These are phyloP conservation scores for Podospora pseudocomata DNA, from an alignment of 495 filamentous ascomycete species.

Conservation along the genomic window DNA sequence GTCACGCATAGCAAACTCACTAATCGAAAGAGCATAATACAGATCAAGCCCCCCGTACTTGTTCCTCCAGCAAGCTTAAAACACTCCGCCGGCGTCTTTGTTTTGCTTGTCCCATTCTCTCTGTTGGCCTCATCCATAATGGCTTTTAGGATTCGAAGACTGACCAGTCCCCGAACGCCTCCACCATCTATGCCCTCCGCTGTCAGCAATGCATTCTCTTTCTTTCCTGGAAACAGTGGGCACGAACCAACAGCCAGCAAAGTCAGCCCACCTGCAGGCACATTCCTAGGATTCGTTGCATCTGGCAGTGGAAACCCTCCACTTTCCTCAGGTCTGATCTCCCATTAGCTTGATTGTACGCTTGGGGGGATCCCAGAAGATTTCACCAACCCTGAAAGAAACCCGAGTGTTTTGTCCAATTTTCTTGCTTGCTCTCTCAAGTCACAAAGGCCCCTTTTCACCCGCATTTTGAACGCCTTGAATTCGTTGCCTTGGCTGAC, in stretches of 20 bases:
- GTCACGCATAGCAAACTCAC: neutral
- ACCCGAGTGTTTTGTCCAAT: neutral
- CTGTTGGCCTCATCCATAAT: neutral
- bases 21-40: neutral
- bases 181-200: neutral
- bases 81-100: neutral
- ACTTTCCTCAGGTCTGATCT: neutral
- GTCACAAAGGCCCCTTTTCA: neutral
- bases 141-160: neutral
- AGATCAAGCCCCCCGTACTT: neutral
- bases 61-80: neutral
- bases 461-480: neutral
- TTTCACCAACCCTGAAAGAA: neutral
- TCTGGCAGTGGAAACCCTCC: neutral
- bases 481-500: neutral
- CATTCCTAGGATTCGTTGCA: neutral
- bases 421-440: neutral
- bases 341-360: neutral
- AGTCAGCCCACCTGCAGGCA: neutral
- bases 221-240: neutral
- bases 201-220: no score
- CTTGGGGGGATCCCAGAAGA: no score
- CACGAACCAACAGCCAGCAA: neutral
- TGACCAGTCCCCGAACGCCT: neutral
- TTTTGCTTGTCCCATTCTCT: neutral